These are phyloP conservation scores for Saturnispora besseyi DNA, from an alignment of 805 yeast genomes.

Conservation along the genomic window DNA sequence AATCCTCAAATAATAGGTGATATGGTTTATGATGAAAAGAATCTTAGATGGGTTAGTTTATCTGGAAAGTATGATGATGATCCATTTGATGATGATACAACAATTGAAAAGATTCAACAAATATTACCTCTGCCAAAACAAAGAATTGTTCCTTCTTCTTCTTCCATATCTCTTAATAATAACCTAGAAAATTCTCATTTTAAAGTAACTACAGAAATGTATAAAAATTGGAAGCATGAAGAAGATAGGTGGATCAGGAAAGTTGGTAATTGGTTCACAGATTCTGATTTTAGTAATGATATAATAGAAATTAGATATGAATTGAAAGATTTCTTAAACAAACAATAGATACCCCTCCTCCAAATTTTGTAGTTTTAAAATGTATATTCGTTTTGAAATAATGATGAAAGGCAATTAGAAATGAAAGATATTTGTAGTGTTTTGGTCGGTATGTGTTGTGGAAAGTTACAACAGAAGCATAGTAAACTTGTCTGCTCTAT, in stretches of 20 bases:
- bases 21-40: conserved; percentile 53
- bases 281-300: conserved; percentile 18
- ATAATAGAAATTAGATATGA: conserved; percentile 21
- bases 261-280: conserved; percentile 30
- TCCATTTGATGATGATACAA: conserved; percentile 39
- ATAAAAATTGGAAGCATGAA: conserved; percentile 25
- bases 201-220: conserved; percentile 20
- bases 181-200: conserved; percentile 15
- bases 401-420: not conserved
- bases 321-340: conserved; percentile 23
- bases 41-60: conserved; percentile 50
- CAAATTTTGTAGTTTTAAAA: not conserved
- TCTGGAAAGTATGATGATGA: conserved; percentile 33
- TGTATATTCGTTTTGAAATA: not conserved
- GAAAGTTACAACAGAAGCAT: too few relatives aligned
- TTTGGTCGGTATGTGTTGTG: too few relatives aligned
- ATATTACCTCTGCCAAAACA: not conserved
- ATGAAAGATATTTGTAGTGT: too few relatives aligned
- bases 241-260: conserved; percentile 29
- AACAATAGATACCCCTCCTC: conserved; percentile 12
- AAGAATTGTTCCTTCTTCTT: conserved; percentile 11
- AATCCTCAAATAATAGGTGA: conserved; percentile 36
- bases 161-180: conserved; percentile 9
- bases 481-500: too few relatives aligned
- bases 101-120: conserved; percentile 5